phyloP scores from a whole-genome alignment of 208 protist species.

The Crithidia fasciculata region DNA sequence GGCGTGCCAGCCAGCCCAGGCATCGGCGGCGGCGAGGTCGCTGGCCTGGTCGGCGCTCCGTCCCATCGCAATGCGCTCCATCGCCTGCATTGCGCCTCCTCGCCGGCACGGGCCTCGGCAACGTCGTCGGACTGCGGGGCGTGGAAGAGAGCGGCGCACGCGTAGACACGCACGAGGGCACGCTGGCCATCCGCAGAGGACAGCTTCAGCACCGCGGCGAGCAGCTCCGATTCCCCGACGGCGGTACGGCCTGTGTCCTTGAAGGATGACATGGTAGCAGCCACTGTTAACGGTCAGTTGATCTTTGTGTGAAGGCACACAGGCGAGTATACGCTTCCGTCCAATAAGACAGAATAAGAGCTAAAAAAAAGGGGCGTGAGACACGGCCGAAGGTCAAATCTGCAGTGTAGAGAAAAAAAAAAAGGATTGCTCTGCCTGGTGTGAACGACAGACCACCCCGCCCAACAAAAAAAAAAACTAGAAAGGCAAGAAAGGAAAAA shows the following conservation, averaged over 20 bases:
- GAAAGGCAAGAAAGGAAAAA: too few relatives aligned
- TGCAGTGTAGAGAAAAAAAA: too few relatives aligned
- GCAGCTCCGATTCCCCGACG: neutral
- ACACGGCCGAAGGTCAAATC: too few relatives aligned
- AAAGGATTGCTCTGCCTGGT: too few relatives aligned
- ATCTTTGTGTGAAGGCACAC: too few relatives aligned
- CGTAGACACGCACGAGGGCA: constrained; percentile 7
- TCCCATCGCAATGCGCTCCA: constrained; percentile 15
- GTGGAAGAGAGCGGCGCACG: neutral
- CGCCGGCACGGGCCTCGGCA: neutral
- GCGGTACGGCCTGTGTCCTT: neutral
- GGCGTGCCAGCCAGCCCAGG: constrained; percentile 1
- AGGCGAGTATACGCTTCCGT: too few relatives aligned
- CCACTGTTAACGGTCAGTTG: too few relatives aligned
- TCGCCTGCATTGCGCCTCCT: constrained; percentile 12
- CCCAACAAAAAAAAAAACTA: too few relatives aligned
- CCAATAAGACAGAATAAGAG: too few relatives aligned
- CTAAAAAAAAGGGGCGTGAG: too few relatives aligned
- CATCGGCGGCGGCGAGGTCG: constrained; percentile 9
- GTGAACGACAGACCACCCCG: too few relatives aligned
- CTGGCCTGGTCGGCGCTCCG: neutral
- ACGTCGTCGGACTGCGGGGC: neutral
- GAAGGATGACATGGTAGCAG: neutral
- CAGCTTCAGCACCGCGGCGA: neutral
- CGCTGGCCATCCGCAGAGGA: constrained; percentile 1